These are phyloP conservation scores for Aspergillus arachidicola DNA, from an alignment of 2,329 filamentous ascomycete species.

Conservation along the genomic window DNA sequence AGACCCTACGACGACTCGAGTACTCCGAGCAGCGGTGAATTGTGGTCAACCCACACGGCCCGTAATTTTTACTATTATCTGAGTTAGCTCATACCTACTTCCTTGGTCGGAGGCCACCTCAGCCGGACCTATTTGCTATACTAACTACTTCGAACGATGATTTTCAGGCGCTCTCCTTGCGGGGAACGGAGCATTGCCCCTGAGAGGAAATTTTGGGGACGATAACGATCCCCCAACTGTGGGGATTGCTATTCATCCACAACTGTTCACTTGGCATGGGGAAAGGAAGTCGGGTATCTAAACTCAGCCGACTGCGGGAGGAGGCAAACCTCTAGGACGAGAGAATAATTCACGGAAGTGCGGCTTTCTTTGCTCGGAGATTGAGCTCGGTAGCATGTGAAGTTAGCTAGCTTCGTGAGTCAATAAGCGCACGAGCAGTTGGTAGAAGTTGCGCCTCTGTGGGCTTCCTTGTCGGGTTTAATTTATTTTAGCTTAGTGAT, in stretches of 20 bases:
- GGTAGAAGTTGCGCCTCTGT: neutral
- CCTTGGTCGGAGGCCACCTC: neutral
- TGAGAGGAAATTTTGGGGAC: neutral
- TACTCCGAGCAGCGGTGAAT: slow-evolving; percentile 4
- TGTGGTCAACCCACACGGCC: slow-evolving; percentile 1
- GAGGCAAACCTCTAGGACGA: neutral
- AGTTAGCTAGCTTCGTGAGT: neutral
- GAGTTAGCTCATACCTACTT: neutral
- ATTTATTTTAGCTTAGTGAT: slow-evolving; percentile 15
- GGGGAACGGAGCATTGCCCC: slow-evolving; percentile 1
- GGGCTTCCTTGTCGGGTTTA: slow-evolving; percentile 5
- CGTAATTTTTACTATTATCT: neutral
- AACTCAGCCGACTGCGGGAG: neutral
- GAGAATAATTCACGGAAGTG: slow-evolving; percentile 5
- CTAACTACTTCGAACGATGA: neutral
- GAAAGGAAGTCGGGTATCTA: neutral
- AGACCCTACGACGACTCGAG: neutral
- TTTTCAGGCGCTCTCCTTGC: neutral
- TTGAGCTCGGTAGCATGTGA: slow-evolving; percentile 24
- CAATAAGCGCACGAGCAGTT: neutral
- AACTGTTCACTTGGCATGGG: slow-evolving; percentile 4
- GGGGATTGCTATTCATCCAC: neutral
- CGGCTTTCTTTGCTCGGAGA: slow-evolving; percentile 4
- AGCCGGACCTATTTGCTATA: neutral
- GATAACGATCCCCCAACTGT: neutral